Evolutionary conservation across 306 rosid genomes (phyloP), one percentile per base, ranked within the genome.

Genomic region (Vicia sativa): DNA sequence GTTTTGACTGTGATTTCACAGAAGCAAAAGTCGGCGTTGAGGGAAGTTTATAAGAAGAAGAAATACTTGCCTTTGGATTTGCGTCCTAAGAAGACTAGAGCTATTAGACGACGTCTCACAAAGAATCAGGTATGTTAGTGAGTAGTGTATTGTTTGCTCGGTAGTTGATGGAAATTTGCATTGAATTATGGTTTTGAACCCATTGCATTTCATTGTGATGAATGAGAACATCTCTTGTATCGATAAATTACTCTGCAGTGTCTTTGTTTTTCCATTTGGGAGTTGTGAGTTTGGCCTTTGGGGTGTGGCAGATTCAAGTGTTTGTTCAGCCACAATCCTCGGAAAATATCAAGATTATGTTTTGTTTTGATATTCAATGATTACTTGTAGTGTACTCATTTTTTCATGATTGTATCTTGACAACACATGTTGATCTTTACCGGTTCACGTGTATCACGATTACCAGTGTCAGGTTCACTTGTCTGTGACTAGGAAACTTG

Each of bases 41-140:
- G 91, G 55, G 95, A 83, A 58, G 86, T 77, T n/a, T 85, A 88
- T 79, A 81, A 78, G 81, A 81, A 79, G 2, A 87, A 83, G 87
- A 87, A 81, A 77, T 71, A 74, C 13, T 52, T 83, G 29, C 95
- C 90, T 35, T 87, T 87, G 43, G 90, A 87, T 81, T 76, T 85
- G 56, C 87, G 88, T 46, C 84, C 88, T 1, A 87, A 85, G 80
- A 87, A 87, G 79, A 87, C 85, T 55, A 79, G 95, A 61, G 90
- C 87, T 9, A 83, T 85, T 56, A 73, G n/a, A n/a, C n/a, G 95
- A 53, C 77, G 87, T 57, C 88, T 87, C 26, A 87, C 95, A 35
- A 83, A 87, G 83, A 85, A 83, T 75, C 95, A 85, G 86, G 93
- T n/a, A n/a, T n/a, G n/a, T n/a, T n/a, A n/a, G n/a, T n/a, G n/a